Evolutionary conservation across 331 rosid genomes (phyloP).

Genomic region (Acacia pycnantha): DNA sequence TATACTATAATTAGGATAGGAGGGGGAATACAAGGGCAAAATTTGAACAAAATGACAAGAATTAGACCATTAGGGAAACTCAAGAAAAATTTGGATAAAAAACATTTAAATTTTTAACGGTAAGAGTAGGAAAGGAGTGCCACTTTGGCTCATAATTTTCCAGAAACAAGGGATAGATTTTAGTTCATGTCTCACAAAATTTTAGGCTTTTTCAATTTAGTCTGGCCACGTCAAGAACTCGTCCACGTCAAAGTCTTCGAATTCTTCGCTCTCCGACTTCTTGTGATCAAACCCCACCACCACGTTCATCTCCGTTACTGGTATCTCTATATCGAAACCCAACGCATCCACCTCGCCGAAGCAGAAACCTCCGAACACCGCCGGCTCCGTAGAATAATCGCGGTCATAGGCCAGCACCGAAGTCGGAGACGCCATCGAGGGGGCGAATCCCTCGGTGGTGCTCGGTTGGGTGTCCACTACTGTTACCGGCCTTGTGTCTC

Average conservation of each 20-base stretch:
- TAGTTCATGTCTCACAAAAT: neutral
- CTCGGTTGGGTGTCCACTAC: neutral
- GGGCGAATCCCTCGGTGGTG: conserved; percentile 20
- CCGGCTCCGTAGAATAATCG: conserved; percentile 12
- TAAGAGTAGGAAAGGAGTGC: conserved; percentile 4
- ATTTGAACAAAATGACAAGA: too few relatives aligned
- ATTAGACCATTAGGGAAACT: too few relatives aligned
- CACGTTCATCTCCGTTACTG: conserved; percentile 46
- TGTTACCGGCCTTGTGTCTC: too few relatives aligned
- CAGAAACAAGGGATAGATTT: neutral
- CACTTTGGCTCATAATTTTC: neutral
- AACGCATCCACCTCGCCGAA: conserved; percentile 36
- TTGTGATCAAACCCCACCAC: conserved; percentile 26
- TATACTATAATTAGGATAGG: too few relatives aligned
- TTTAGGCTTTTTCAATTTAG: neutral
- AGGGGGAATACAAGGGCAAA: too few relatives aligned
- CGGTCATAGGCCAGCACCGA: conserved; percentile 47
- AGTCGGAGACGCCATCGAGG: conserved; percentile 49
- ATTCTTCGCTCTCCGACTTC: conserved; percentile 46
- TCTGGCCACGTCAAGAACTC: conserved; percentile 50
- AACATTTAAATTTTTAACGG: neutral
- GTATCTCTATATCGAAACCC: conserved; percentile 42
- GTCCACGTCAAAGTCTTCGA: conserved; percentile 66
- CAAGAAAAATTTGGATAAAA: neutral
- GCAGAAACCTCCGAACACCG: conserved; percentile 32